Evolutionary conservation across 2,329 filamentous ascomycete genomes (phyloP).

Genomic region (Ophiostoma novo-ulmi): DNA sequence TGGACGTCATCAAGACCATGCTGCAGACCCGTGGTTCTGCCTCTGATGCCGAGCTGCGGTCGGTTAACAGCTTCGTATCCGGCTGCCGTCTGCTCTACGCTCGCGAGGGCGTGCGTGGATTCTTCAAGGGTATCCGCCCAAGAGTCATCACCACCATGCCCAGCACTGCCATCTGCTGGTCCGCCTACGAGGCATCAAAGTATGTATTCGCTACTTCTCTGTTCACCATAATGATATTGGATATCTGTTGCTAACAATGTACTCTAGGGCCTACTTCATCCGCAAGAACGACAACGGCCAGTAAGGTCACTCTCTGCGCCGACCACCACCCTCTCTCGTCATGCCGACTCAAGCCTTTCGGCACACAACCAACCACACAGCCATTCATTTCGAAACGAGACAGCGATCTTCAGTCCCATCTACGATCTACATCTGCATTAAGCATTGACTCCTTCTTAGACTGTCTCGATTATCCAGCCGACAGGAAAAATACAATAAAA

Average conservation of each 20-base stretch:
- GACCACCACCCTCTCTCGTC: not conserved
- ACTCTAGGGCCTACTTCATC: slow-evolving; percentile 56
- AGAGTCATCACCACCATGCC: slow-evolving; percentile 95
- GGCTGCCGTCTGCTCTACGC: slow-evolving; percentile 77
- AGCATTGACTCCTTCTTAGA: not conserved
- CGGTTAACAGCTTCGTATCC: slow-evolving; percentile 74
- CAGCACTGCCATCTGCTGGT: slow-evolving; percentile 99
- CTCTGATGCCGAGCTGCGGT: slow-evolving; percentile 71
- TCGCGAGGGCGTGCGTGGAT: slow-evolving; percentile 78
- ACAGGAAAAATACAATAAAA: not conserved
- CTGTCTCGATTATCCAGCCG: not conserved
- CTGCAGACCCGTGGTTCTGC: slow-evolving; percentile 85
- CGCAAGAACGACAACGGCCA: slow-evolving; percentile 25
- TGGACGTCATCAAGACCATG: slow-evolving; percentile 98
- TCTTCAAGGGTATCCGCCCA: slow-evolving; percentile 88
- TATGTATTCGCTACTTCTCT: slow-evolving; percentile 32
- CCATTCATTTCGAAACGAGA: not conserved
- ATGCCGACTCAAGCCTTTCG: not conserved
- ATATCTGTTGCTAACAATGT: not conserved
- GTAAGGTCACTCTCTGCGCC: slow-evolving; percentile 1
- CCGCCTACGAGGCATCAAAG: slow-evolving; percentile 65
- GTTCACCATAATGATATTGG: not conserved
- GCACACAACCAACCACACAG: not conserved
- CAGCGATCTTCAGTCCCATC: slow-evolving; percentile 4
- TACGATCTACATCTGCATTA: not conserved